Evolutionary conservation across 1,139 yeast genomes (phyloP).

Genomic region (Candida albicans): DNA sequence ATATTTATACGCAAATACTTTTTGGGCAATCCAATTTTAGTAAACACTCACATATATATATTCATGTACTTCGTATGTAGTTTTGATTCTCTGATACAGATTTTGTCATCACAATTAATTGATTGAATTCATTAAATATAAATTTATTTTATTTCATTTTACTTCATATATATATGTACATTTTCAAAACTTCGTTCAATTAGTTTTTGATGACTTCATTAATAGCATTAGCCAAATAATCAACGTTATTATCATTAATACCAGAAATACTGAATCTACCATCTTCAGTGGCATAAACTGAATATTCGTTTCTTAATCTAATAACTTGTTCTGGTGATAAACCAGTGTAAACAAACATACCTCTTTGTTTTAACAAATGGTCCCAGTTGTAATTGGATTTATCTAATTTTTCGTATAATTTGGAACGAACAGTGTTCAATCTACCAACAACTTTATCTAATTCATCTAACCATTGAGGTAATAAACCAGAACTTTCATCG

Average conservation of each 20-base stretch:
- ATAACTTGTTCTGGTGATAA: slow-evolving; percentile 68
- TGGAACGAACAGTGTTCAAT: slow-evolving; percentile 70
- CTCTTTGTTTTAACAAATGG: slow-evolving; percentile 84
- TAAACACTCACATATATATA: background rate
- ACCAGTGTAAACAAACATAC: slow-evolving; percentile 96
- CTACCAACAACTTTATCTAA: slow-evolving; percentile 76
- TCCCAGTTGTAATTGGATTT: slow-evolving; percentile 72
- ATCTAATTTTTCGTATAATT: slow-evolving; percentile 58
- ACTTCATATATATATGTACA: background rate
- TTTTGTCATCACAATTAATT: too few species aligned
- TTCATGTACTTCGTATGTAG: background rate
- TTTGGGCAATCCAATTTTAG: too few species aligned
- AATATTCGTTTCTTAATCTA: slow-evolving; percentile 65
- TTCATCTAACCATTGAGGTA: slow-evolving; percentile 75
- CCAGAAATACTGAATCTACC: slow-evolving; percentile 96
- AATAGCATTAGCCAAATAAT: slow-evolving; percentile 76
- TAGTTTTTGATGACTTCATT: slow-evolving; percentile 48
- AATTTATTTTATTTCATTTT: background rate
- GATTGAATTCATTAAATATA: background rate
- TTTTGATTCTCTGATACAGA: background rate
- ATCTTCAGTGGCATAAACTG: slow-evolving; percentile 81
- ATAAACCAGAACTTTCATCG: slow-evolving; percentile 49
- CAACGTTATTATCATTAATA: slow-evolving; percentile 75
- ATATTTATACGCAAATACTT: too few species aligned
- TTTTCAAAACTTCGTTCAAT: background rate